phyloP scores from a whole-genome alignment of 768 basidiomycete genomes.

The Mycena kentingensis region DNA sequence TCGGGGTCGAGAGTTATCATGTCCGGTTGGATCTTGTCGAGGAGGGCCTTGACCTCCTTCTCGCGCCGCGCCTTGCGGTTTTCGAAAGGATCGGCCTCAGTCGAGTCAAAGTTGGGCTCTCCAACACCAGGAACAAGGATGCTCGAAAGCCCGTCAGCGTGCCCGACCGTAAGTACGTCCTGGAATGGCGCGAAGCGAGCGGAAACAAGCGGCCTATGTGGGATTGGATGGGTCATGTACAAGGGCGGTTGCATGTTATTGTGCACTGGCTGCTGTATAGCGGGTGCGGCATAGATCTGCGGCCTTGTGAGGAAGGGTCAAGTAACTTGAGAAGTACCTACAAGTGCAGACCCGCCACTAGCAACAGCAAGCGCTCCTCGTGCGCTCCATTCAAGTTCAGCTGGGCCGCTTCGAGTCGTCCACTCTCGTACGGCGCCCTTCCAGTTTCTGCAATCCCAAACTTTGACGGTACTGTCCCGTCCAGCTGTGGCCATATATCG shows the following conservation, averaged over 20 bases:
- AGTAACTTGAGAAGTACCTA: slow-evolving; percentile 36
- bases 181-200: slow-evolving; percentile 88
- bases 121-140: slow-evolving; percentile 91
- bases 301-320: slow-evolving; percentile 4
- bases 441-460: slow-evolving; percentile 99
- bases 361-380: slow-evolving; percentile 82
- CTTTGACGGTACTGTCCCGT: slow-evolving; percentile 83
- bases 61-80: slow-evolving; percentile 78
- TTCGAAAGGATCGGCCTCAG: slow-evolving; percentile 95
- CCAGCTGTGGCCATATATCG: slow-evolving; percentile 91
- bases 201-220: slow-evolving; percentile 73
- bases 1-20: slow-evolving; percentile 85
- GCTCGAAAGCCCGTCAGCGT: slow-evolving; percentile 75
- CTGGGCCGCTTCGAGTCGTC: slow-evolving; percentile 66
- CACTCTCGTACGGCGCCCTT: slow-evolving; percentile 81
- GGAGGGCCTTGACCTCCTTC: slow-evolving; percentile 83
- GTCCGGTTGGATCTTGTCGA: slow-evolving; percentile 96
- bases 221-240: slow-evolving; percentile 86
- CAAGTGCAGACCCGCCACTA: slow-evolving; percentile 82
- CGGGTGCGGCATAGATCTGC: slow-evolving; percentile 72
- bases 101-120: slow-evolving; percentile 92
- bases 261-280: slow-evolving; percentile 59
- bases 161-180: slow-evolving; percentile 81
- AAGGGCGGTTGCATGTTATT: slow-evolving; percentile 66
- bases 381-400: slow-evolving; percentile 82